These are phyloP conservation scores for Circinella minor DNA, from an alignment of 371 early-diverging fungal genomes.

Conservation along the genomic window DNA sequence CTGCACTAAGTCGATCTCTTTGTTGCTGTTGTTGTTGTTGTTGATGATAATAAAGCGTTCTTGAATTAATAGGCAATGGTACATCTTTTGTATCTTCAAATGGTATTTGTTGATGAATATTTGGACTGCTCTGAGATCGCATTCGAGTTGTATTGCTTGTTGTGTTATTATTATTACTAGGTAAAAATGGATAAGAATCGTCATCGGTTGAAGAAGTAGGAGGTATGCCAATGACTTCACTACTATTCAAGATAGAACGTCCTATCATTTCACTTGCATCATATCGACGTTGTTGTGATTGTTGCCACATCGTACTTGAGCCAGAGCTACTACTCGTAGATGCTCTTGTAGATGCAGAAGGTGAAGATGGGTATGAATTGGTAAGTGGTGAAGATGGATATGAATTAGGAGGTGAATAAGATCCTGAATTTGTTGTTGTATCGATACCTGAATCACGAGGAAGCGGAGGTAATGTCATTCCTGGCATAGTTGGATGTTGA, in stretches of 20 bases:
- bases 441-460: constrained; percentile 38
- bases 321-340: constrained; percentile 21
- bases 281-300: constrained; percentile 22
- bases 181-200: background rate
- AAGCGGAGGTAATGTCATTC: constrained; percentile 54
- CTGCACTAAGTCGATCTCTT: constrained; percentile 10
- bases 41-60: constrained; percentile 25
- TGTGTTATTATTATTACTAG: background rate
- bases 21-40: background rate
- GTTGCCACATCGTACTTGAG: constrained; percentile 8
- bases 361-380: constrained; percentile 53
- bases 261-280: constrained; percentile 24
- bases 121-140: constrained; percentile 67
- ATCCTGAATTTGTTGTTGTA: constrained; percentile 9
- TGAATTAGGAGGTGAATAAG: constrained; percentile 58
- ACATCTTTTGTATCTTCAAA: constrained; percentile 18
- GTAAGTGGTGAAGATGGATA: constrained; percentile 61
- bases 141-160: constrained; percentile 28
- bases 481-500: constrained; percentile 16
- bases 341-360: constrained; percentile 26
- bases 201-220: background rate
- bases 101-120: constrained; percentile 43
- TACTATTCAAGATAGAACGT: background rate
- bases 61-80: constrained; percentile 21
- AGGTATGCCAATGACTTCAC: background rate